Conservation (phyloP, 495 filamentous ascomycete genomes). For the Neurospora sp. region DNA sequence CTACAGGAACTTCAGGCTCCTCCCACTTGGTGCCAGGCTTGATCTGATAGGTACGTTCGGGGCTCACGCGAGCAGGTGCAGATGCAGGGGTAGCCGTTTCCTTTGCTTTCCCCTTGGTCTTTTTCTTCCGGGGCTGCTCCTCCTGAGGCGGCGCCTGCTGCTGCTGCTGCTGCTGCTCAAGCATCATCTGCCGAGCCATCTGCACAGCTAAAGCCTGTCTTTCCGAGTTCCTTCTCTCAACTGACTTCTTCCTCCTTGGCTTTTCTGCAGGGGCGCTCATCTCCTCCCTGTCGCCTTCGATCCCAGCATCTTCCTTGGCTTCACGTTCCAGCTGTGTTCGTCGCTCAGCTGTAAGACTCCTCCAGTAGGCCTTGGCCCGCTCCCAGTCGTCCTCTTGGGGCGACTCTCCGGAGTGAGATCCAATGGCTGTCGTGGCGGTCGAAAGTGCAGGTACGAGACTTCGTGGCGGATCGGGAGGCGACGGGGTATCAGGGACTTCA, state of each 20-base stretch:
- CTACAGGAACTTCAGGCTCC: slow-evolving; percentile 1
- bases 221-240: slow-evolving; percentile 20
- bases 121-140: slow-evolving; percentile 2
- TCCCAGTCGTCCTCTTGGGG: slow-evolving; percentile 45
- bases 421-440: slow-evolving; percentile 7
- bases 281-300: slow-evolving; percentile 35
- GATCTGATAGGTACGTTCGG: slow-evolving; percentile 30
- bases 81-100: background rate
- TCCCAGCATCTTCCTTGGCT: slow-evolving; percentile 38
- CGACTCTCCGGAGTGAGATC: slow-evolving; percentile 4
- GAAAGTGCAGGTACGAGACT: slow-evolving; percentile 5
- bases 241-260: slow-evolving; percentile 32
- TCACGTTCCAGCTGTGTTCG: slow-evolving; percentile 47
- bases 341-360: slow-evolving; percentile 46
- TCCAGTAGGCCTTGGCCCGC: slow-evolving; percentile 53
- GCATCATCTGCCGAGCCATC: slow-evolving; percentile 18
- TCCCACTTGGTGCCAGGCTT: slow-evolving; percentile 31
- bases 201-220: slow-evolving; percentile 18
- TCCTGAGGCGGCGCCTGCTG: background rate
- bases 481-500: background rate
- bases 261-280: slow-evolving; percentile 13
- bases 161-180: slow-evolving; percentile 4
- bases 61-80: background rate
- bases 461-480: background rate
- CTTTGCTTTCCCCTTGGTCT: background rate